These are phyloP conservation scores for Sextonia rubra DNA, from an alignment of 164 flowering plant species.

Conservation along the genomic window DNA sequence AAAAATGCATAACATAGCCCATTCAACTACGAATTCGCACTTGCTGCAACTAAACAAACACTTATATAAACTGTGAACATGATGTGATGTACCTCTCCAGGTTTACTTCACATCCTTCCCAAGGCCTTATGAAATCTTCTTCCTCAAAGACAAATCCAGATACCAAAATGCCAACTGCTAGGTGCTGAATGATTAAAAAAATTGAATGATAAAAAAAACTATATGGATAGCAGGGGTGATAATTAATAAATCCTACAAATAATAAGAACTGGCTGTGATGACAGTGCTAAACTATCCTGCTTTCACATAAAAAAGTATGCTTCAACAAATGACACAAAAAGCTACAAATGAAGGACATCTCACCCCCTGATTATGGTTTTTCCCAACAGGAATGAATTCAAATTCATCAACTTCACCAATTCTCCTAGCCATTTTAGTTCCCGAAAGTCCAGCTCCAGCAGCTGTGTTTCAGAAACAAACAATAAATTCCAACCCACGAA, in stretches of 20 bases:
- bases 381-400: slow-evolving; percentile 84
- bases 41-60: too few relatives aligned
- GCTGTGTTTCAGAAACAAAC: slow-evolving; percentile 37
- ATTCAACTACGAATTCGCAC: too few relatives aligned
- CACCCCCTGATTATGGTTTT: slow-evolving; percentile 89
- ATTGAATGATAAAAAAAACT: slow-evolving; percentile 30
- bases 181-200: slow-evolving; percentile 52
- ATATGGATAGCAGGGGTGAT: slow-evolving; percentile 4
- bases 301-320: not conserved
- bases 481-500: not conserved
- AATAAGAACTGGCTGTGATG: not conserved
- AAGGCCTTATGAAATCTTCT: slow-evolving; percentile 81
- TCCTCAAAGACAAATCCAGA: slow-evolving; percentile 86
- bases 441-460: slow-evolving; percentile 99
- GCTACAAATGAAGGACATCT: slow-evolving; percentile 26
- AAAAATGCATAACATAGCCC: too few relatives aligned
- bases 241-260: slow-evolving; percentile 1
- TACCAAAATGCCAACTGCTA: slow-evolving; percentile 78
- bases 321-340: not conserved
- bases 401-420: slow-evolving; percentile 85
- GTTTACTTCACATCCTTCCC: slow-evolving; percentile 73
- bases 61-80: not conserved
- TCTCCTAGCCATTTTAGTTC: slow-evolving; percentile 95
- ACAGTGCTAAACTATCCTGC: not conserved
- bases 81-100: slow-evolving; percentile 59